Evolutionary conservation across 352 stramenopile species (phyloP).

Genomic region (Globisporangium ultimum): DNA sequence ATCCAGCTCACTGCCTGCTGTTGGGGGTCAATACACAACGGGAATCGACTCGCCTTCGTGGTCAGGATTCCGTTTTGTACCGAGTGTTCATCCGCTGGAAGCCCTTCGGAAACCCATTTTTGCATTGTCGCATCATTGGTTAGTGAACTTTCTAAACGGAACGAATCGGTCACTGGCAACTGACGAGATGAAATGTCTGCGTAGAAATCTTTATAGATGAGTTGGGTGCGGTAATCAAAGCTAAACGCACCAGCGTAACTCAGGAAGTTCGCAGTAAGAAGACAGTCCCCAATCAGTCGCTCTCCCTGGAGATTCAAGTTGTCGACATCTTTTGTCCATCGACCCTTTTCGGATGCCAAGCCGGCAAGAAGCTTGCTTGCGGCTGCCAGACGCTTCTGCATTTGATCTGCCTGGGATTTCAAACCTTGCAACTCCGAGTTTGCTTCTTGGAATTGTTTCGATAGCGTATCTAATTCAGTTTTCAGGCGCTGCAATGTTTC

Average conservation of each 20-base stretch:
- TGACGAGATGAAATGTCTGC: constrained; percentile 70
- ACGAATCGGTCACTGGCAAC: constrained; percentile 86
- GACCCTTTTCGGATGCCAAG: constrained; percentile 86
- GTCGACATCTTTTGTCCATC: constrained; percentile 93
- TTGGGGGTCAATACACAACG: constrained; percentile 94
- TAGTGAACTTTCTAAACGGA: constrained; percentile 88
- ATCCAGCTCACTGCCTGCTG: constrained; percentile 96
- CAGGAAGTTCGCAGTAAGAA: constrained; percentile 89
- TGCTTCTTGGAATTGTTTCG: constrained; percentile 89
- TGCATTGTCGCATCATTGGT: constrained; percentile 93
- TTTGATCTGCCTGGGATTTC: constrained; percentile 91
- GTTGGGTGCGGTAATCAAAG: constrained; percentile 86
- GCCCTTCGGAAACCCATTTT: constrained; percentile 91
- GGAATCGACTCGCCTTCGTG: constrained; percentile 92
- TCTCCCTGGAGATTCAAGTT: constrained; percentile 79
- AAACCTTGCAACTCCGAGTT: constrained; percentile 91
- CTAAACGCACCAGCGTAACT: constrained; percentile 91
- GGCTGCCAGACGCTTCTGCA: constrained; percentile 92
- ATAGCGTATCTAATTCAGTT: constrained; percentile 87
- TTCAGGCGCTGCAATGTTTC: constrained; percentile 86
- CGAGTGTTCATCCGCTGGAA: constrained; percentile 93
- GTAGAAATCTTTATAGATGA: constrained; percentile 90
- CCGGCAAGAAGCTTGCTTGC: constrained; percentile 92
- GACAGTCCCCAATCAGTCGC: constrained; percentile 87
- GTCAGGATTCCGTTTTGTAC: constrained; percentile 96